phyloP scores from a whole-genome alignment of 169 alveolate genomes.

The Eimeria falciformis region DNA sequence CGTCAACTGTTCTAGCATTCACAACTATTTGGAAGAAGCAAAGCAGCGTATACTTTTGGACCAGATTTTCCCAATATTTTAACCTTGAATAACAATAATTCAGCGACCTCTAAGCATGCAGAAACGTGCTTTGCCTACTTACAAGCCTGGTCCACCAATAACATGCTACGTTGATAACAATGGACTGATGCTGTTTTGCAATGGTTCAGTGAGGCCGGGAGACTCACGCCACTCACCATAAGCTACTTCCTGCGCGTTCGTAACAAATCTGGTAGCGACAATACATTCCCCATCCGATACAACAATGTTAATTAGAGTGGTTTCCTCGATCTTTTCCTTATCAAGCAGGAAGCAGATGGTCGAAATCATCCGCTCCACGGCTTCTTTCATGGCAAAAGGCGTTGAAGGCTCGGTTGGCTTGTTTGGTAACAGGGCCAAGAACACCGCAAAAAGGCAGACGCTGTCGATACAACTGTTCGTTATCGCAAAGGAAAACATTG shows the following conservation, averaged over 20 bases:
- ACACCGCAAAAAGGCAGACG: conserved; percentile 73
- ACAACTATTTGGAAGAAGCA: no score
- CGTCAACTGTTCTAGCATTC: no score
- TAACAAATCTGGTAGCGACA: conserved; percentile 74
- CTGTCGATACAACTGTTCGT: conserved; percentile 77
- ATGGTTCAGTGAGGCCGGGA: neutral
- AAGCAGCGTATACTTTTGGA: no score
- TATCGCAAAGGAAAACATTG: conserved; percentile 62
- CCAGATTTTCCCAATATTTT: no score
- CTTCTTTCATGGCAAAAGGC: conserved; percentile 58
- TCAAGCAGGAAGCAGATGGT: conserved; percentile 69
- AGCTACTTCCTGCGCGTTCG: conserved; percentile 66
- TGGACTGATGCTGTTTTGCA: no score
- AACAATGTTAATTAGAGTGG: conserved; percentile 66
- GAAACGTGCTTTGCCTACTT: no score
- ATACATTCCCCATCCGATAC: conserved; percentile 75
- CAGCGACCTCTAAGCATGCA: no score
- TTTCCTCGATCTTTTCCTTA: conserved; percentile 42
- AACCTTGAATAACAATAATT: no score
- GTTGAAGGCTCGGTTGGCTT: conserved; percentile 63
- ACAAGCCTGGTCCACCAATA: no score
- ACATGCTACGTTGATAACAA: no score
- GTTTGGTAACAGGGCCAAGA: conserved; percentile 67
- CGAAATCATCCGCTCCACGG: conserved; percentile 71
- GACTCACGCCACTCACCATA: conserved; percentile 1